Percentiles rank a stretch among this genome's conserved stretches.
Conservation (phyloP, 2,329 filamentous ascomycete species). For the Fusarium sp. region DNA sequence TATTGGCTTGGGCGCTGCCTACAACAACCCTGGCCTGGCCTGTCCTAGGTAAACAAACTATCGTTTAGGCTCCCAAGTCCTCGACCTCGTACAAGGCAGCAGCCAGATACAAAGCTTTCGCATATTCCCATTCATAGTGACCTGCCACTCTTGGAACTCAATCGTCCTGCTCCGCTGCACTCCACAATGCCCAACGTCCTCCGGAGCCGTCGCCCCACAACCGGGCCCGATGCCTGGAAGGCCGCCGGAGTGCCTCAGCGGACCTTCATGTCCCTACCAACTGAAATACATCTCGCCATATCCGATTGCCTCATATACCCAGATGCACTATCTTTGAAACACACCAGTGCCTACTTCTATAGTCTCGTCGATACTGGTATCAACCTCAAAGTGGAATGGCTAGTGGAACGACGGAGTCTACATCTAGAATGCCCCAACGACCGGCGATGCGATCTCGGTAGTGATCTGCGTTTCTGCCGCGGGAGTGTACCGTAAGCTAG, state of each 20-base stretch:
- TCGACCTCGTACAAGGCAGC: conserved; percentile 37
- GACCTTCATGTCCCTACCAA: conserved; percentile 62
- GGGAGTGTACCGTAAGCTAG: conserved; percentile 66
- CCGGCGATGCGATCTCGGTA: conserved; percentile 64
- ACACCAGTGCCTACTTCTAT: conserved; percentile 71
- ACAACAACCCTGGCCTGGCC: conserved; percentile 33
- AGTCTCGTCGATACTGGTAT: conserved; percentile 71
- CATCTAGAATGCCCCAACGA: conserved; percentile 73
- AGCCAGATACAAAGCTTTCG: conserved; percentile 38
- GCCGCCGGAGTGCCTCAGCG: conserved; percentile 7
- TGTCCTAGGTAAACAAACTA: conserved; percentile 4
- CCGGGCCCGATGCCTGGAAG: conserved; percentile 22
- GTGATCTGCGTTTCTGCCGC: conserved; percentile 67
- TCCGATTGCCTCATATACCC: conserved; percentile 71
- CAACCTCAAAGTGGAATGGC: conserved; percentile 73
- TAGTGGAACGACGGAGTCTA: conserved; percentile 69
- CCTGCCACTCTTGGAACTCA: not conserved
- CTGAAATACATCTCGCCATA: conserved; percentile 74
- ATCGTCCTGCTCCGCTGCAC: conserved; percentile 5
- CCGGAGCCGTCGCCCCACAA: conserved; percentile 37
- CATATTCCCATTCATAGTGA: conserved; percentile 2
- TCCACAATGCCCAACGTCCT: conserved; percentile 33
- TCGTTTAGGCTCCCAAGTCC: conserved; percentile 19
- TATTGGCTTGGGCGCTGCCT: conserved; percentile 34
- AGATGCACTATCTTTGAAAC: conserved; percentile 75